Conservation (phyloP, 2,329 filamentous ascomycete species). For the Fusarium sp. region DNA sequence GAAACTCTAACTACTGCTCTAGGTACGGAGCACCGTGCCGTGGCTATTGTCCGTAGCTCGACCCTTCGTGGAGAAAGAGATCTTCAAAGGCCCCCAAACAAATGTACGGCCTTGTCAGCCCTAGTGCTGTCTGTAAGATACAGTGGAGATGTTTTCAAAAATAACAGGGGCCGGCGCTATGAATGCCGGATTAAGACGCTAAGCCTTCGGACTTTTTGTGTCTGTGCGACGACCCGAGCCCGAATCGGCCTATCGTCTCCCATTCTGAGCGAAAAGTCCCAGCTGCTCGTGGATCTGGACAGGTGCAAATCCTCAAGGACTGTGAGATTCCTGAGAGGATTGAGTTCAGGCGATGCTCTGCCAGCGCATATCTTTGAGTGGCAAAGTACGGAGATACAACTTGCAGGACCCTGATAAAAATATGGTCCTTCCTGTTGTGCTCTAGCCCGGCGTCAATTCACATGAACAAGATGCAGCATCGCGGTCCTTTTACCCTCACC, state of each 20-base stretch:
- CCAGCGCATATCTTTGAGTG: background rate
- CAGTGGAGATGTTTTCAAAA: background rate
- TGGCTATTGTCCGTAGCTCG: background rate
- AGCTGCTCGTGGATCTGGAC: background rate
- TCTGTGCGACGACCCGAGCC: background rate
- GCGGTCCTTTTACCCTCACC: background rate
- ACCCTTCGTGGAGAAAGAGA: background rate
- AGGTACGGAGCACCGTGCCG: background rate
- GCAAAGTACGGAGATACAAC: background rate
- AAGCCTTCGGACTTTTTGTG: background rate
- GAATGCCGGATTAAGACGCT: background rate
- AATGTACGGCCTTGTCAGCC: background rate
- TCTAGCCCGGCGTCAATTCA: background rate
- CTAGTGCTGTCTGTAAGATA: background rate
- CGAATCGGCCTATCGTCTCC: background rate
- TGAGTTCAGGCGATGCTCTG: rapidly evolving
- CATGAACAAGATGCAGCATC: background rate
- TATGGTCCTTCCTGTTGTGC: background rate
- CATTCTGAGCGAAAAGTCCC: background rate
- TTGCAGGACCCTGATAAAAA: background rate
- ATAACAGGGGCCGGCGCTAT: background rate
- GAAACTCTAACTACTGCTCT: background rate
- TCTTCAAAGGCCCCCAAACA: background rate
- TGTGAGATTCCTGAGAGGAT: background rate
- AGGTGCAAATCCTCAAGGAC: background rate